Conservation (phyloP, 768 basidiomycete genomes). For the Chalciporus sphaerocephalus region DNA sequence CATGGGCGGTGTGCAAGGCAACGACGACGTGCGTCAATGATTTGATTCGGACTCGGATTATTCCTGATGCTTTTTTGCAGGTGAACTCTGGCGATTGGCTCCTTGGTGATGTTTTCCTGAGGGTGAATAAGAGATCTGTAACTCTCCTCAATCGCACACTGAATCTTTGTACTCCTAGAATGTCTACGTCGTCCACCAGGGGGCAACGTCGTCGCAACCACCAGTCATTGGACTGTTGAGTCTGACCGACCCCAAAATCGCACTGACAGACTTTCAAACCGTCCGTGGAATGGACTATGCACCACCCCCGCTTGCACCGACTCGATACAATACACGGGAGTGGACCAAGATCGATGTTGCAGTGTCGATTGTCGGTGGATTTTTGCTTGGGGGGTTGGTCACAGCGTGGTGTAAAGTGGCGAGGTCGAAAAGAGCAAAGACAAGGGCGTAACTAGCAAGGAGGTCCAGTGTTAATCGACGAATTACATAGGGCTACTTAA, state of each 20-base stretch:
- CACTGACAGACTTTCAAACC: constrained; percentile 38
- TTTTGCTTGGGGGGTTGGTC: constrained; percentile 33
- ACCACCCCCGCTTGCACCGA: constrained; percentile 18
- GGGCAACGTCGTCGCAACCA: constrained; percentile 34
- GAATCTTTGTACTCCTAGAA: constrained; percentile 36
- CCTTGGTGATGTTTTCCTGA: constrained; percentile 54
- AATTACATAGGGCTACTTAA: background rate
- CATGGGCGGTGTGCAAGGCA: constrained; percentile 52
- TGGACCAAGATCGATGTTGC: constrained; percentile 19
- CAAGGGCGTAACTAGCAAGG: constrained; percentile 5
- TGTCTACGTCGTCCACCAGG: constrained; percentile 49
- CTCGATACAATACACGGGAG: constrained; percentile 3
- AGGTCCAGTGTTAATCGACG: background rate
- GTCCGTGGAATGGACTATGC: constrained; percentile 42
- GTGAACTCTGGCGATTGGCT: constrained; percentile 59
- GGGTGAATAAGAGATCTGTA: constrained; percentile 33
- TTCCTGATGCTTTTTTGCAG: constrained; percentile 23
- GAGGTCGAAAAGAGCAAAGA: constrained; percentile 3
- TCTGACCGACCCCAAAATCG: constrained; percentile 37
- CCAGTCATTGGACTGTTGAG: constrained; percentile 45
- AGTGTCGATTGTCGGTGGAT: constrained; percentile 32
- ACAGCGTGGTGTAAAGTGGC: constrained; percentile 14
- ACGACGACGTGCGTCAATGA: constrained; percentile 40
- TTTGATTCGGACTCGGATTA: background rate
- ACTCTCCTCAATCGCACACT: background rate